A percentile compares a stretch with the other conserved stretches of the same genome.
phyloP scores from a whole-genome alignment of 805 yeast genomes.

The Citeromyces nyonsensis region DNA sequence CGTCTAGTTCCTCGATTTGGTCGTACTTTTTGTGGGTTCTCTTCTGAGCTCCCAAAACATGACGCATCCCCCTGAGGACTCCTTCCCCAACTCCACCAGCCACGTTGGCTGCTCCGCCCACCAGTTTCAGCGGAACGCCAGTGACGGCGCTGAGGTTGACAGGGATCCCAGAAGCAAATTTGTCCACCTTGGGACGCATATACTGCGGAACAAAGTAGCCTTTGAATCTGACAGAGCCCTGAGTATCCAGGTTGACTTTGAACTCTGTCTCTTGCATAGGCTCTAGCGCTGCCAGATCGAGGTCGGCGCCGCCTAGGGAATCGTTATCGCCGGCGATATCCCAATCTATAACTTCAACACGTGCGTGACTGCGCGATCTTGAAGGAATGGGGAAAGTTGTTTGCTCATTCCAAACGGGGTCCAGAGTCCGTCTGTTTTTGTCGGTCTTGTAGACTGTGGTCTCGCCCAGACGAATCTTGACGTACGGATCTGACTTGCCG shows the following conservation, averaged over 20 bases:
- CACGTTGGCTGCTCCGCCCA: conserved; percentile 25
- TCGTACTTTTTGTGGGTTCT: conserved; percentile 1
- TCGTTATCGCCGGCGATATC: conserved; percentile 63
- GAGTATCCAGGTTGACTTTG: conserved; percentile 38
- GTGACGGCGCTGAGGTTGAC: conserved; percentile 21
- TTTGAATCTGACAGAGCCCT: conserved; percentile 40
- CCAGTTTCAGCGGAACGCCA: conserved; percentile 29
- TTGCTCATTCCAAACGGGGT: conserved; percentile 68
- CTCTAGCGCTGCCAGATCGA: conserved; percentile 35
- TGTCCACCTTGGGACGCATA: conserved; percentile 40
- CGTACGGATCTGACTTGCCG: conserved; percentile 90
- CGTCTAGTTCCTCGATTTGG: background rate
- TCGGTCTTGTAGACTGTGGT: conserved; percentile 39
- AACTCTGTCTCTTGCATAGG: conserved; percentile 25
- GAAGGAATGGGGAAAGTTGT: conserved; percentile 46
- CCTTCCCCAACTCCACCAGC: conserved; percentile 28
- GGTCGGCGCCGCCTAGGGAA: conserved; percentile 30
- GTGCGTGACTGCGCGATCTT: conserved; percentile 34
- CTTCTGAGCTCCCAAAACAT: conserved; percentile 18
- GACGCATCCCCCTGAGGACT: conserved; percentile 26
- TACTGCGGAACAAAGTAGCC: conserved; percentile 52
- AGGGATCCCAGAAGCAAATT: conserved; percentile 22
- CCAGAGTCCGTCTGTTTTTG: conserved; percentile 46
- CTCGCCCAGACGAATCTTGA: conserved; percentile 50
- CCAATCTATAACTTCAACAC: conserved; percentile 53